Conservation (phyloP, 2,329 filamentous ascomycete species). For the Balansia obtecta region DNA sequence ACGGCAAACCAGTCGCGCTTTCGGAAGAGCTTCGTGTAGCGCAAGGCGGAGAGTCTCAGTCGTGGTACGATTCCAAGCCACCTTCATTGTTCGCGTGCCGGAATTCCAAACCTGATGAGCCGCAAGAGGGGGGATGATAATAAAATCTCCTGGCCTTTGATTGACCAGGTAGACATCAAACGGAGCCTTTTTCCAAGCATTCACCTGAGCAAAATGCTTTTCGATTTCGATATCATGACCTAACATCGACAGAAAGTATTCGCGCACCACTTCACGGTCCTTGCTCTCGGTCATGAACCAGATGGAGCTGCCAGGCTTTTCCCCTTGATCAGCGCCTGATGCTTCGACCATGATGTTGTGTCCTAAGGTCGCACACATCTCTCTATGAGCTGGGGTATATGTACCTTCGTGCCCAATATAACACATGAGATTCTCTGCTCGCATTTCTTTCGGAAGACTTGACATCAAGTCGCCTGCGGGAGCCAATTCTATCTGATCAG, state of each 20-base stretch:
- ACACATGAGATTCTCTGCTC: conserved; percentile 94
- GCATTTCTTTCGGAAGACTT: conserved; percentile 73
- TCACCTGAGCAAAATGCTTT: conserved; percentile 89
- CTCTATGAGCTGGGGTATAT: conserved; percentile 85
- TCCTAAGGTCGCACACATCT: conserved; percentile 93
- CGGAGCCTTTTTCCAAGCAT: conserved; percentile 88
- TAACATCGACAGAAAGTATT: conserved; percentile 86
- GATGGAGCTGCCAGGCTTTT: conserved; percentile 77
- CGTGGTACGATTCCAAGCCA: conserved; percentile 94
- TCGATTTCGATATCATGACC: conserved; percentile 97
- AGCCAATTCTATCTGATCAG: conserved; percentile 45
- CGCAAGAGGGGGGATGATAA: conserved; percentile 82
- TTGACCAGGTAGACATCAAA: conserved; percentile 91
- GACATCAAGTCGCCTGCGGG: conserved; percentile 90
- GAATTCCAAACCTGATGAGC: conserved; percentile 98
- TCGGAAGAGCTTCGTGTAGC: conserved; percentile 74
- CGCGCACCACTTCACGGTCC: conserved; percentile 77
- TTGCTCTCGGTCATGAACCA: conserved; percentile 99
- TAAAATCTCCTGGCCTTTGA: conserved; percentile 81
- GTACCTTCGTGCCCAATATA: conserved; percentile 97
- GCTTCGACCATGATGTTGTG: conserved; percentile 98
- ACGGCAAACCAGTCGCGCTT: conserved; percentile 80
- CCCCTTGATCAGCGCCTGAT: conserved; percentile 58
- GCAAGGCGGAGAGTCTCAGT: conserved; percentile 83
- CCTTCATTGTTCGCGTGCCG: conserved; percentile 90